Evolutionary conservation across 2,329 filamentous ascomycete genomes (phyloP), one percentile per base, ranked within the genome.

Genomic region (Fusarium sp.): DNA sequence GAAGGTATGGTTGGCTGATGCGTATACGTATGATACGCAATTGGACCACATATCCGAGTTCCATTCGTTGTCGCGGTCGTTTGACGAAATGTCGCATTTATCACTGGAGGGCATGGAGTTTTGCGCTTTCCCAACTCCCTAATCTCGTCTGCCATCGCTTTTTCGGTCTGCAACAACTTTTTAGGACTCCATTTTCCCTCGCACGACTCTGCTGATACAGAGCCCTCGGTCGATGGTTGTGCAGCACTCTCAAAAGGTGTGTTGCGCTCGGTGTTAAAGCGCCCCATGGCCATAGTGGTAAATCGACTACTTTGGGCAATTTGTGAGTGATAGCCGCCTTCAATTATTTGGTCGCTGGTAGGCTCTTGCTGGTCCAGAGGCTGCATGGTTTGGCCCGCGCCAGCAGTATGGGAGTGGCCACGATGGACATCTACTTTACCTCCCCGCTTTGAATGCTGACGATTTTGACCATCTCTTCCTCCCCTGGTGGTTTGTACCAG

Each of bases 341-440:
- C 62, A 54, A 74, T 74, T 87, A 92, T 27, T 59, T 75, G 46
- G 70, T 60, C 50, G 79, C 69, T 75, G 86, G 91, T 7, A 85
- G 88, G 20, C 85, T 88, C 52, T 8, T 40, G 17, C 81, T 41
- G 25, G 7, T 60, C 27, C 4, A 8, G n/a, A 27, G 44, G 8
- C 23, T 48, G 20, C 11, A 22, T 27, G 17, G 41, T 35, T 25
- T n/a, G 35, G 10, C 35, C 35, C 25, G 40, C 20, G 22, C 5
- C 33, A 8, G 30, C 37, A 33, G 11, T 9, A 10, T 15, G 8
- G 15, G 39, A n/a, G 20, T 39, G 15, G 17, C 25, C 49, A 11
- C 7, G 39, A 6, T 15, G 25, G 30, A 40, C 35, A 17, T n/a
- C 47, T 8, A 49, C 47, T 51, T 23, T 44, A 2, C 54, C 56